These are phyloP conservation scores for Fusarium humuli DNA, from an alignment of 2,329 filamentous ascomycete genomes.

Conservation along the genomic window DNA sequence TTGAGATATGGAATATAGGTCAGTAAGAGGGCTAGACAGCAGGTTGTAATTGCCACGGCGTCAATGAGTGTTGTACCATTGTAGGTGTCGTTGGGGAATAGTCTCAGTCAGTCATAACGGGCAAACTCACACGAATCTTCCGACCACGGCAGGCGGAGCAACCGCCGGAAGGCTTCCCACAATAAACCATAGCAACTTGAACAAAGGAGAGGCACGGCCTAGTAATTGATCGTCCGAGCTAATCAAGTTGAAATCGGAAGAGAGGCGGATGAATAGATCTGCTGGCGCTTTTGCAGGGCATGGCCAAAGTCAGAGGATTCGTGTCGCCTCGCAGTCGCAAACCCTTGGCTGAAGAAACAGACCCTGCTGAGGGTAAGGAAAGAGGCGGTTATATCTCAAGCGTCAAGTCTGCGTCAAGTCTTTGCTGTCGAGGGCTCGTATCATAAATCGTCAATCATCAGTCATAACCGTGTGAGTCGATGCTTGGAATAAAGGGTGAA, in stretches of 20 bases:
- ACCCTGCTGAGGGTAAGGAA: neutral
- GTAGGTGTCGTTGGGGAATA: neutral
- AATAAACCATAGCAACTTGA: constrained; percentile 64
- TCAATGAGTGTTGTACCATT: neutral
- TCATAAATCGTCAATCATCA: constrained; percentile 20
- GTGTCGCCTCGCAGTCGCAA: neutral
- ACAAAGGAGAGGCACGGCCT: constrained; percentile 8
- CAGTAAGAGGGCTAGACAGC: constrained; percentile 1
- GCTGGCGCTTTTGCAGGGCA: constrained; percentile 30
- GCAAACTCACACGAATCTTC: constrained; percentile 64
- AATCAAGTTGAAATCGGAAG: constrained; percentile 5
- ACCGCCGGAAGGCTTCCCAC: constrained; percentile 67
- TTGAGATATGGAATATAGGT: constrained; percentile 42
- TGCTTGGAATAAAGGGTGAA: neutral
- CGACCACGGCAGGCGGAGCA: constrained; percentile 67
- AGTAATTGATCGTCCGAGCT: neutral
- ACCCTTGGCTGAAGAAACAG: constrained; percentile 10
- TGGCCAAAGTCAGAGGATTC: constrained; percentile 20
- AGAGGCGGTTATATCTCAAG: constrained; percentile 1
- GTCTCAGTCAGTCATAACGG: neutral
- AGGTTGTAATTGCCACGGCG: constrained; percentile 5
- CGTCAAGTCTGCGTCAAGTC: neutral
- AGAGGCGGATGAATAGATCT: constrained; percentile 1
- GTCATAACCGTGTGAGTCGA: constrained; percentile 4
- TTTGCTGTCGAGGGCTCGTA: neutral